Evolutionary conservation across 2,329 filamentous ascomycete species (phyloP).

Genomic region (Pseudopyrenochaeta lycopersici): DNA sequence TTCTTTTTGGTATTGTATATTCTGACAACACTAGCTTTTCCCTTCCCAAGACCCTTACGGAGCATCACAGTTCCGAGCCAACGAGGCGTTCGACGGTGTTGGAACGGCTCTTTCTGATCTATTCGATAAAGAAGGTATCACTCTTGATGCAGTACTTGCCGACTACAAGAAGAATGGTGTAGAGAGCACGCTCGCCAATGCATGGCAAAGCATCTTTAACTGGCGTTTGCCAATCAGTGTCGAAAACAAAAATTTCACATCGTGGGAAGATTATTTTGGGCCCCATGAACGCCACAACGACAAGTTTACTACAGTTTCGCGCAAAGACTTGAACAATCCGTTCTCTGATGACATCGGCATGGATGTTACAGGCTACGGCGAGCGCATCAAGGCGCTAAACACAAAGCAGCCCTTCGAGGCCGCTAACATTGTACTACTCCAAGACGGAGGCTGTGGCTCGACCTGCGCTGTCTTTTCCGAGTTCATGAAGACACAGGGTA

Average conservation of each 20-base stretch:
- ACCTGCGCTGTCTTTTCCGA: conserved; percentile 54
- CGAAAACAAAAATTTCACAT: conserved; percentile 36
- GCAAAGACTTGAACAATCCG: conserved; percentile 24
- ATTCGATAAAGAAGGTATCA: conserved; percentile 9
- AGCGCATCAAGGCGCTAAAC: conserved; percentile 16
- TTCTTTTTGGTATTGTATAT: background rate
- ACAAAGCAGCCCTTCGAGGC: conserved; percentile 36
- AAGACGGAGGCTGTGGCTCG: conserved; percentile 51
- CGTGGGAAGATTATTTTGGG: conserved; percentile 44
- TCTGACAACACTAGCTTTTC: conserved; percentile 51
- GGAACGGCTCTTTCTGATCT: conserved; percentile 17
- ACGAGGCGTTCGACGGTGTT: conserved; percentile 37
- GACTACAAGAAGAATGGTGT: conserved; percentile 16
- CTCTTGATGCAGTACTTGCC: conserved; percentile 18
- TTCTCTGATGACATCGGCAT: conserved; percentile 20
- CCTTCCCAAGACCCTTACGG: conserved; percentile 52
- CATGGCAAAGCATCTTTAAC: conserved; percentile 30
- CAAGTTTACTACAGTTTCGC: conserved; percentile 36
- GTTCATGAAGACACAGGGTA: conserved; percentile 50
- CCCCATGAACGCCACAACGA: conserved; percentile 34
- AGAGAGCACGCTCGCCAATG: background rate
- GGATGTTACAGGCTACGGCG: conserved; percentile 24
- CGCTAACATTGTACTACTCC: conserved; percentile 45
- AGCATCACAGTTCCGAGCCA: conserved; percentile 54
- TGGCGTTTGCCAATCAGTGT: conserved; percentile 26